Percentiles rank a stretch among this genome's conserved stretches.
Evolutionary conservation across 345 rosid species (phyloP).

Genomic region (Arabis alpina): DNA sequence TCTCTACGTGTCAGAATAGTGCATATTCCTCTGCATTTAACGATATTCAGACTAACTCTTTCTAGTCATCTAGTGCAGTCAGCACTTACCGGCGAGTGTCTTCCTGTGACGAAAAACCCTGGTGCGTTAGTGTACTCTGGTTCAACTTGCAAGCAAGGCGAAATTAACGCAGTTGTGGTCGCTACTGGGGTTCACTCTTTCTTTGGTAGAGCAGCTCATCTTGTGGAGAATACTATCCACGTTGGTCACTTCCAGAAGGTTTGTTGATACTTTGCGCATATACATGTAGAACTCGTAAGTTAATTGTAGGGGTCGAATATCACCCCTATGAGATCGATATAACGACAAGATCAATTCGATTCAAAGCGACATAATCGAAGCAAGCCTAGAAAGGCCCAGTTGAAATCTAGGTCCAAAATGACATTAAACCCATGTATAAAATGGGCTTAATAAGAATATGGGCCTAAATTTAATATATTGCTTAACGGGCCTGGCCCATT

Average conservation of each 20-base stretch:
- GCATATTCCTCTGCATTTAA: neutral
- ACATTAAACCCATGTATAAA: no score
- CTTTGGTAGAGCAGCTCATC: conserved; percentile 96
- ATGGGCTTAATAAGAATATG: no score
- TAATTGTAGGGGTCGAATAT: no score
- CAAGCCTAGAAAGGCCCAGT: no score
- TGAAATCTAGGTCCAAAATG: no score
- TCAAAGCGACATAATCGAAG: no score
- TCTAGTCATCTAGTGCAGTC: conserved; percentile 41
- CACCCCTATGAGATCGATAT: no score
- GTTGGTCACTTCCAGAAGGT: conserved; percentile 95
- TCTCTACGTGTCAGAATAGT: neutral
- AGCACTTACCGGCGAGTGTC: conserved; percentile 63
- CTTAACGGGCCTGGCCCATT: no score
- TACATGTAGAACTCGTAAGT: no score
- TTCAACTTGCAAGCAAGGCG: conserved; percentile 94
- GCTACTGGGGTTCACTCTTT: conserved; percentile 93
- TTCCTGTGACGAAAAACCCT: conserved; percentile 72
- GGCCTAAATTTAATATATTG: no score
- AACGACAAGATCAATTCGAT: no score
- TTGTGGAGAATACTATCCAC: conserved; percentile 81
- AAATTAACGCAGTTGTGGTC: conserved; percentile 85
- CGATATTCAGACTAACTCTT: conserved; percentile 18
- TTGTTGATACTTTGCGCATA: conserved; percentile 12
- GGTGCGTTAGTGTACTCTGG: conserved; percentile 84